These are phyloP conservation scores for Nakazawaea holstii DNA, from an alignment of 805 yeast species.

Conservation along the genomic window DNA sequence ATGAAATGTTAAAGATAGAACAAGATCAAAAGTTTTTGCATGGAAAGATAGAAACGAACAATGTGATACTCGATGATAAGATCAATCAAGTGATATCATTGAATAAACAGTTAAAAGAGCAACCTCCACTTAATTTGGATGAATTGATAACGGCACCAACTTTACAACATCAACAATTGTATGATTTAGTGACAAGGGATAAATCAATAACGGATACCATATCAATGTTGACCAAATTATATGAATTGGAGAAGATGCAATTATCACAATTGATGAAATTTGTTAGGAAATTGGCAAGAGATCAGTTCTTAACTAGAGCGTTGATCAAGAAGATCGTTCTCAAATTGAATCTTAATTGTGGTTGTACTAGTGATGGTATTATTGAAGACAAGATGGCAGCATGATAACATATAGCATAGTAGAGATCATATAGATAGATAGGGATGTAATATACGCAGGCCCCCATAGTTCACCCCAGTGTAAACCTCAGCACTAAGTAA, in stretches of 20 bases:
- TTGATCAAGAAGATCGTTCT: constrained; percentile 2
- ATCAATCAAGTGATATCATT: constrained; percentile 11
- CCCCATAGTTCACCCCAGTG: neutral
- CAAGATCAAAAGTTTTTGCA: constrained; percentile 17
- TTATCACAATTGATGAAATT: constrained; percentile 35
- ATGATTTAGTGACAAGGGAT: constrained; percentile 59
- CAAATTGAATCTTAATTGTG: neutral
- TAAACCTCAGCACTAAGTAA: neutral
- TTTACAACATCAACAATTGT: constrained; percentile 53
- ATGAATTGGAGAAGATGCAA: constrained; percentile 51
- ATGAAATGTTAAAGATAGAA: constrained; percentile 15
- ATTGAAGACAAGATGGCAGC: too few species aligned
- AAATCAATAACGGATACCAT: constrained; percentile 68
- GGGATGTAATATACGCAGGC: neutral
- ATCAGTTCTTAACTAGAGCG: constrained; percentile 44
- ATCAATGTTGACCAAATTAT: constrained; percentile 18
- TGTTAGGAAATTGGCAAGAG: constrained; percentile 53
- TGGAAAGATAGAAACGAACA: constrained; percentile 22
- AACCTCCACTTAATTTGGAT: constrained; percentile 32
- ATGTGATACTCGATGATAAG: constrained; percentile 20
- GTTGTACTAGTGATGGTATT: neutral
- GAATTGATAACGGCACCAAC: constrained; percentile 45
- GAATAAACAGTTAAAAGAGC: constrained; percentile 24
- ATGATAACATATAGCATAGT: neutral
- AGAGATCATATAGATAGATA: neutral